Percentiles rank a stretch among this genome's conserved stretches.
phyloP scores from a whole-genome alignment of 1,139 yeast species.

The Pichia sp. region DNA sequence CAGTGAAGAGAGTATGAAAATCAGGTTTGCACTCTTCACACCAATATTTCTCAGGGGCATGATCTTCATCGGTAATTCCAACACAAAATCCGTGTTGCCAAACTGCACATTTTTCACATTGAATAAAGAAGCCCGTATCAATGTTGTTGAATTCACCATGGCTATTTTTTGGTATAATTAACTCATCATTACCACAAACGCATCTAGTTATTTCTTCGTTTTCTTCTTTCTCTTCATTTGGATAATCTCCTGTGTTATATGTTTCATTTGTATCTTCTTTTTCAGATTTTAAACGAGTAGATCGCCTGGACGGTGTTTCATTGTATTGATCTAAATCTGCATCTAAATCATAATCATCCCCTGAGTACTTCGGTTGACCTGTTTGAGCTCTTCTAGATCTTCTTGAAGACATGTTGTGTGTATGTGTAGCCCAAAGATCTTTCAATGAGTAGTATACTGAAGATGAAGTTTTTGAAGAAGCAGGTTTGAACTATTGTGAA shows the following conservation, averaged over 20 bases:
- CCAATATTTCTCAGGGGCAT: constrained; percentile 87
- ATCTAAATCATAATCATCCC: constrained; percentile 13
- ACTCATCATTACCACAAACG: constrained; percentile 73
- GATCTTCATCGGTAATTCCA: constrained; percentile 63
- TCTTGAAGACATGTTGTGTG: constrained; percentile 23
- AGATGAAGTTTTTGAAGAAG: too few relatives aligned
- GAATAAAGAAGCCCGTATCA: constrained; percentile 73
- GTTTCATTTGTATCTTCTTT: neutral
- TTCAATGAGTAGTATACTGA: too few relatives aligned
- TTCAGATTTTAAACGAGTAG: constrained; percentile 8
- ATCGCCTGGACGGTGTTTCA: constrained; percentile 10
- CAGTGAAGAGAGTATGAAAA: constrained; percentile 48
- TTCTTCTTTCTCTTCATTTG: constrained; percentile 34
- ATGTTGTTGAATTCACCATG: constrained; percentile 51
- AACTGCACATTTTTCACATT: constrained; percentile 86
- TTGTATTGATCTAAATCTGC: constrained; percentile 10
- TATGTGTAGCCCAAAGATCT: too few relatives aligned
- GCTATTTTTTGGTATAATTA: constrained; percentile 46
- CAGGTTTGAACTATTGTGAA: too few relatives aligned
- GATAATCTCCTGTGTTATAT: constrained; percentile 14
- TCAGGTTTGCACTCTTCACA: constrained; percentile 89
- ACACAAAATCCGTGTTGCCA: constrained; percentile 99
- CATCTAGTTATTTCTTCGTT: constrained; percentile 78
- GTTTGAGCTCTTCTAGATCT: constrained; percentile 23
- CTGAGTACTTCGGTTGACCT: constrained; percentile 13